Evolutionary conservation across 495 filamentous ascomycete genomes (phyloP).

Genomic region (Tuber indicum): DNA sequence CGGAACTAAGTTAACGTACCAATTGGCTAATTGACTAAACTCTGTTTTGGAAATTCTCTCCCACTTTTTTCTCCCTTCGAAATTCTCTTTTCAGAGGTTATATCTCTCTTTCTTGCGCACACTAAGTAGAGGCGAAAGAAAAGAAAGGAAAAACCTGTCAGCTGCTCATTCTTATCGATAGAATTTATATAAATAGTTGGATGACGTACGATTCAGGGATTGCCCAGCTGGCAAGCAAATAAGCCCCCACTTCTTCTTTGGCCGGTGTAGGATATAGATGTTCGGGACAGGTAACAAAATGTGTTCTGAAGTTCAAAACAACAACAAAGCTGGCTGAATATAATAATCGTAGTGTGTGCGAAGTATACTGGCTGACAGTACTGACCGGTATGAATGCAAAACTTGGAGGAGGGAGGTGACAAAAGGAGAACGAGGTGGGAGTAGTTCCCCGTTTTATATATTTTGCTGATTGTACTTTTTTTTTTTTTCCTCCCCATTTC

Average conservation of each 20-base stretch:
- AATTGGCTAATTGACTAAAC: not conserved
- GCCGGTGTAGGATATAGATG: not conserved
- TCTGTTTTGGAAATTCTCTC: not conserved
- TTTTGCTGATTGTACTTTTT: not conserved
- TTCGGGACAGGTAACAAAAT: not conserved
- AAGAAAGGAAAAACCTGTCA: not conserved
- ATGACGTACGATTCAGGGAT: conserved; percentile 1
- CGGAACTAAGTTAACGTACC: not conserved
- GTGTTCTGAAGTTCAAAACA: not conserved
- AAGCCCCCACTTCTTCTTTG: not conserved
- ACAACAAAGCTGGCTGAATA: not conserved
- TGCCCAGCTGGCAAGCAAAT: not conserved
- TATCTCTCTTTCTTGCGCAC: not conserved
- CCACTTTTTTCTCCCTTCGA: not conserved
- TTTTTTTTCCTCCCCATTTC: not conserved
- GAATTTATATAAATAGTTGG: not conserved
- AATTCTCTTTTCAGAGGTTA: not conserved
- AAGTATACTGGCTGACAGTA: not conserved
- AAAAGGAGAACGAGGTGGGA: not conserved
- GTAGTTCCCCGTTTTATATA: not conserved
- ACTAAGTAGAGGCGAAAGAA: not conserved
- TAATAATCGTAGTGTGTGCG: not conserved
- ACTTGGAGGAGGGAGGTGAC: not conserved
- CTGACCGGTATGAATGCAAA: not conserved
- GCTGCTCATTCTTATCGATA: conserved; percentile 4